A percentile compares a stretch with the other conserved stretches of the same genome.
These are phyloP conservation scores for Collybia mongolica DNA, from an alignment of 768 basidiomycete genomes.

Conservation along the genomic window DNA sequence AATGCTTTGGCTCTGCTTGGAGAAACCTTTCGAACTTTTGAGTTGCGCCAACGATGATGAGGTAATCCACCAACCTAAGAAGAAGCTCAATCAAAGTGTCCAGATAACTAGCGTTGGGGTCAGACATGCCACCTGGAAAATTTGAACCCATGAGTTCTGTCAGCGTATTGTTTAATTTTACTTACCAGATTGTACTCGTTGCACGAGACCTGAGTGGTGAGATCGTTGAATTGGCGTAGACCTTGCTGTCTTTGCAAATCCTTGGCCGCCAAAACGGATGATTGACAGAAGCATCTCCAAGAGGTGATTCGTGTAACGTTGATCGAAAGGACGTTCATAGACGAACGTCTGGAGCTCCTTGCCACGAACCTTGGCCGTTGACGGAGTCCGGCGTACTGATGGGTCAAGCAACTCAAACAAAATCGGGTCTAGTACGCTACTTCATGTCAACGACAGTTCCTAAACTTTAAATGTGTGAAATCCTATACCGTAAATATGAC, in stretches of 20 bases:
- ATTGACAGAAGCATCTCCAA: conserved; percentile 77
- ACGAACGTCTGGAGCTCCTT: conserved; percentile 64
- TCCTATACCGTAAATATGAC: conserved; percentile 79
- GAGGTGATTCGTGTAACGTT: conserved; percentile 67
- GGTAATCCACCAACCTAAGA: conserved; percentile 50
- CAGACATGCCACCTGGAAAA: conserved; percentile 34
- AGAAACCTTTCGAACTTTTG: conserved; percentile 50
- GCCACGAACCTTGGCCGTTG: conserved; percentile 53
- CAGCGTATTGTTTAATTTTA: background rate
- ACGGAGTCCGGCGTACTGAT: conserved; percentile 50
- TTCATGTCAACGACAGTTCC: background rate
- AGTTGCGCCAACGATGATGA: background rate
- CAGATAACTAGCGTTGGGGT: conserved; percentile 66
- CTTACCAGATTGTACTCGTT: conserved; percentile 62
- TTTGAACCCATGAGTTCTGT: conserved; percentile 4
- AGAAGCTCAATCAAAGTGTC: conserved; percentile 76
- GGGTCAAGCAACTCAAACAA: conserved; percentile 77
- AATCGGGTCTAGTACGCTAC: conserved; percentile 88
- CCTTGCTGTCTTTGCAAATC: conserved; percentile 75
- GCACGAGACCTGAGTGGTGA: conserved; percentile 57
- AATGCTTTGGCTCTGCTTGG: conserved; percentile 69
- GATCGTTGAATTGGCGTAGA: conserved; percentile 64
- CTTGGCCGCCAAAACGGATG: conserved; percentile 86
- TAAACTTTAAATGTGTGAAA: background rate
- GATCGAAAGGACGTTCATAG: conserved; percentile 79